Evolutionary conservation across 768 basidiomycete species (phyloP).

Genomic region (Leucosporidium scottii): DNA sequence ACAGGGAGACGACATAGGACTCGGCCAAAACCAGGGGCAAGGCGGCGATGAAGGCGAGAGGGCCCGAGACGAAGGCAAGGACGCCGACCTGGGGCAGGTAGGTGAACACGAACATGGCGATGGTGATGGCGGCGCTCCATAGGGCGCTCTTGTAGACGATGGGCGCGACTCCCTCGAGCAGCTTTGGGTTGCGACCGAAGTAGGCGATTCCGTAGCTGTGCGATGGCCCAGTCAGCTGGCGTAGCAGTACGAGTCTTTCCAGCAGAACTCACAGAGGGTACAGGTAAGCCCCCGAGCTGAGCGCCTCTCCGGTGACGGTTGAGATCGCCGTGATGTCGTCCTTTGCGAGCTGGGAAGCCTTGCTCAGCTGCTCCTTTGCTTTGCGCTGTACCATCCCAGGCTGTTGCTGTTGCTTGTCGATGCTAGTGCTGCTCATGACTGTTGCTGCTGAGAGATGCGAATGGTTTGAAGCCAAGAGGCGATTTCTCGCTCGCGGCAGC

Average conservation of each 20-base stretch:
- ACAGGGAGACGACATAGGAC: constrained; percentile 45
- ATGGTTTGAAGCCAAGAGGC: no score
- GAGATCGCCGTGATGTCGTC: constrained; percentile 14
- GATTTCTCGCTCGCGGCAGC: no score
- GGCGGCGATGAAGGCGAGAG: constrained; percentile 55
- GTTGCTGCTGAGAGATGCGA: background rate
- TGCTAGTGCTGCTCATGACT: background rate
- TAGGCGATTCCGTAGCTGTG: constrained; percentile 25
- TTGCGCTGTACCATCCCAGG: constrained; percentile 16
- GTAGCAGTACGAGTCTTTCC: background rate
- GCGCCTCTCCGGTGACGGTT: constrained; percentile 1
- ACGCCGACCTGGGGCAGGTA: constrained; percentile 63
- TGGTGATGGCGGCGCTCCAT: background rate
- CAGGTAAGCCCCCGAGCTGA: constrained; percentile 19
- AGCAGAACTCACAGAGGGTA: constrained; percentile 20
- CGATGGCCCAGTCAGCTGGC: background rate
- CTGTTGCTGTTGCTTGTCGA: background rate
- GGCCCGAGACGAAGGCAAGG: constrained; percentile 58
- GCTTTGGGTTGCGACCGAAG: constrained; percentile 20
- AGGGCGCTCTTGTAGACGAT: constrained; percentile 6
- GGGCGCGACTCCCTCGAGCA: constrained; percentile 10
- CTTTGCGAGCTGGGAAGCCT: constrained; percentile 12
- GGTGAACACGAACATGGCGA: constrained; percentile 36
- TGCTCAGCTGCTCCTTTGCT: background rate
- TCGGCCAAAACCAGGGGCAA: constrained; percentile 49